These are phyloP conservation scores for Wallacemonas sp. DNA, from an alignment of 208 protist species.

Conservation along the genomic window DNA sequence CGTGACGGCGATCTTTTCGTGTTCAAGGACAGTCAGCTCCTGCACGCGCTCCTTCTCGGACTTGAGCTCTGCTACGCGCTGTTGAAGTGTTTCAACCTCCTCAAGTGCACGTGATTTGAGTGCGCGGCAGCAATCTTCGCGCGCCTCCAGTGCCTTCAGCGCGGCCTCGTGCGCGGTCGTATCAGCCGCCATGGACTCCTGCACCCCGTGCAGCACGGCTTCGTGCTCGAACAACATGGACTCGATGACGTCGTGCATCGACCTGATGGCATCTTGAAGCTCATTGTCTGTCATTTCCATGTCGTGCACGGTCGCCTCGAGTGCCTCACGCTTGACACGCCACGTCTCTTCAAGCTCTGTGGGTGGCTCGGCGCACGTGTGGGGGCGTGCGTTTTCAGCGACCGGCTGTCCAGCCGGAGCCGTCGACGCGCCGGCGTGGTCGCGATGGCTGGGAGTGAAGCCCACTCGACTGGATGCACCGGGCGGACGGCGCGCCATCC, in stretches of 20 bases:
- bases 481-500: too few relatives aligned
- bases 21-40: constrained; percentile 64
- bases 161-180: constrained; percentile 10
- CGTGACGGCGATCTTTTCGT: constrained; percentile 17
- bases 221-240: constrained; percentile 18
- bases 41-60: constrained; percentile 34
- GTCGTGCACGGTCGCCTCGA: constrained; percentile 9
- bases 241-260: constrained; percentile 16
- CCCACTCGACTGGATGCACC: too few relatives aligned
- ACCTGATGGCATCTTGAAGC: constrained; percentile 18
- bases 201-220: constrained; percentile 7
- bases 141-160: constrained; percentile 22
- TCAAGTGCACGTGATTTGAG: constrained; percentile 42
- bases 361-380: too few relatives aligned
- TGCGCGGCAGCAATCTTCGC: constrained; percentile 36
- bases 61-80: constrained; percentile 23
- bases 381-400: too few relatives aligned
- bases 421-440: too few relatives aligned
- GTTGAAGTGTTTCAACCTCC: constrained; percentile 24
- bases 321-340: constrained; percentile 18
- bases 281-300: constrained; percentile 5
- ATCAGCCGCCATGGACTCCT: constrained; percentile 16
- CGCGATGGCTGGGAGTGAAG: too few relatives aligned
- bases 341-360: constrained; percentile 18
- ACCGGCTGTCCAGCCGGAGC: too few relatives aligned